Conservation (phyloP, 169 alveolate species). For the Plasmodium gallinaceum region DNA sequence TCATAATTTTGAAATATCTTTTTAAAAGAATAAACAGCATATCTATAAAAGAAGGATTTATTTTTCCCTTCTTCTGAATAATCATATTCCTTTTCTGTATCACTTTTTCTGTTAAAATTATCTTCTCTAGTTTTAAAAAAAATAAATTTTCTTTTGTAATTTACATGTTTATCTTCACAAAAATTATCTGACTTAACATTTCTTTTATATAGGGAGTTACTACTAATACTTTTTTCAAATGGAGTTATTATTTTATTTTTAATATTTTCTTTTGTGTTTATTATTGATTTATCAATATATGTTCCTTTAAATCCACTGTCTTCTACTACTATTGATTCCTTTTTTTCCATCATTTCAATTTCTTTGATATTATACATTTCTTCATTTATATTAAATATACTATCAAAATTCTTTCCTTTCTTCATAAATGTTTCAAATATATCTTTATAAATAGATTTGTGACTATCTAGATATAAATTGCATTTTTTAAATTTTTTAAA, state of each 20-base stretch:
- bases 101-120: conserved; percentile 1
- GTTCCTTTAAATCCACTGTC: not conserved
- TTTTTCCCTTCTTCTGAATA: not conserved
- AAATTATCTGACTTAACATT: conserved; percentile 12
- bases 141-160: conserved; percentile 14
- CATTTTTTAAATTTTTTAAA: conserved; percentile 36
- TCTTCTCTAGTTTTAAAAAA: conserved; percentile 19
- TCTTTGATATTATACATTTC: conserved; percentile 1
- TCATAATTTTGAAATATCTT: conserved; percentile 6
- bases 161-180: conserved; percentile 7
- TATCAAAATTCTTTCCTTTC: conserved; percentile 22
- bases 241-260: conserved; percentile 3
- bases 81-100: not conserved
- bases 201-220: conserved; percentile 18
- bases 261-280: not conserved
- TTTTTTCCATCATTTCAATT: not conserved
- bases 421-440: conserved; percentile 61
- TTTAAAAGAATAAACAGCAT: conserved; percentile 14
- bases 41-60: conserved; percentile 1
- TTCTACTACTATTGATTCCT: not conserved
- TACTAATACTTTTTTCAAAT: not conserved
- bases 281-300: not conserved
- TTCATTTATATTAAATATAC: not conserved
- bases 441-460: conserved; percentile 45
- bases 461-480: conserved; percentile 37